Conservation (phyloP, 2,329 filamentous ascomycete species). For the Balansia obtecta region DNA sequence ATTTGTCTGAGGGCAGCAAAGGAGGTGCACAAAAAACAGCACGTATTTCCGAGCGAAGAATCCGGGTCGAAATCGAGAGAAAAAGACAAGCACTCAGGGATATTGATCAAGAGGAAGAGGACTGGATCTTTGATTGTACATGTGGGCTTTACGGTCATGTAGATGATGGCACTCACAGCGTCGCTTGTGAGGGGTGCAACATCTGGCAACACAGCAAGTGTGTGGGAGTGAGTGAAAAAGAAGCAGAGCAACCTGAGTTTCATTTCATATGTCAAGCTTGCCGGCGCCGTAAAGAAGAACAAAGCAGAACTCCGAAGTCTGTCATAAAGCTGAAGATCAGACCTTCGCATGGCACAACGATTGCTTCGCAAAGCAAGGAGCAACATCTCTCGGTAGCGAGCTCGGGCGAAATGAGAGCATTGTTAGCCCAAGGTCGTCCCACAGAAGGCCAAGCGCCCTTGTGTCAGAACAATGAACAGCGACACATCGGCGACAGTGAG, state of each 20-base stretch:
- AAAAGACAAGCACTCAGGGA: constrained; percentile 65
- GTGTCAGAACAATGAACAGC: not conserved
- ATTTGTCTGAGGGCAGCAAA: constrained; percentile 64
- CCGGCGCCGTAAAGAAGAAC: constrained; percentile 52
- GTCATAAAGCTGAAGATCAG: constrained; percentile 41
- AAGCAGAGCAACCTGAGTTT: constrained; percentile 77
- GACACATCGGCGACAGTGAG: not conserved
- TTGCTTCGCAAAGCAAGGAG: constrained; percentile 1
- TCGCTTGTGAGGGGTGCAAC: constrained; percentile 87
- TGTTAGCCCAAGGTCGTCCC: not conserved
- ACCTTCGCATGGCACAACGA: constrained; percentile 7
- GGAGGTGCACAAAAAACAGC: constrained; percentile 43
- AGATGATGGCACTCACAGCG: constrained; percentile 86
- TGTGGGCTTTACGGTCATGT: constrained; percentile 87
- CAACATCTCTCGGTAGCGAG: not conserved
- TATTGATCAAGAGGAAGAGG: constrained; percentile 61
- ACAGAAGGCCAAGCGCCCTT: not conserved
- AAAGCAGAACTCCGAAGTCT: constrained; percentile 41
- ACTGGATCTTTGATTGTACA: constrained; percentile 91
- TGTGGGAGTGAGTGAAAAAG: constrained; percentile 62
- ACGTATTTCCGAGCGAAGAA: constrained; percentile 63
- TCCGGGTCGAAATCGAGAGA: constrained; percentile 72
- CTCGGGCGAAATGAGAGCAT: not conserved
- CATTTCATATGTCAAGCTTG: constrained; percentile 77
- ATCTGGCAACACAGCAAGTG: constrained; percentile 97